A percentile compares a stretch with the other conserved stretches of the same genome.
Evolutionary conservation across 73 alveolate species (phyloP).

Genomic region (Effrenium voratum): DNA sequence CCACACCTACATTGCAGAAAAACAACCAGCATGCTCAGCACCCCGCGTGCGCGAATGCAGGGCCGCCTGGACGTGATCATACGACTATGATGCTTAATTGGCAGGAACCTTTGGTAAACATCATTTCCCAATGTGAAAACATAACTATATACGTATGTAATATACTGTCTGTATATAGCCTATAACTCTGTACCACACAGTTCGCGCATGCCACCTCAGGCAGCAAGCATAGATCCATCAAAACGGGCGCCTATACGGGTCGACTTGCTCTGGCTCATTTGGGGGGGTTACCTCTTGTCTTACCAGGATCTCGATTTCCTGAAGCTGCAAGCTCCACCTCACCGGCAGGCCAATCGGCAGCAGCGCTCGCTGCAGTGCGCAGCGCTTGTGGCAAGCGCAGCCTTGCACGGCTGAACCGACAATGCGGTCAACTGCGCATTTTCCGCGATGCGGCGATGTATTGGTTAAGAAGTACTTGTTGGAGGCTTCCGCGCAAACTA

Average conservation of each 20-base stretch:
- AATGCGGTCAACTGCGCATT: too few species aligned
- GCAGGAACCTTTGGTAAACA: too few species aligned
- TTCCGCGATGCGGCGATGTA: too few species aligned
- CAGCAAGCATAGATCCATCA: neutral
- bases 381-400: conserved; percentile 55
- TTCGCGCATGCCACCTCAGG: neutral
- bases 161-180: neutral
- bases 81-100: too few species aligned
- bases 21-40: too few species aligned
- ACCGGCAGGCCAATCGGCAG: conserved; percentile 9
- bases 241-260: neutral
- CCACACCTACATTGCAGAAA: too few species aligned
- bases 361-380: conserved; percentile 40
- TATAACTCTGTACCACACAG: neutral
- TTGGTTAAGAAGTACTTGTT: too few species aligned
- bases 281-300: neutral
- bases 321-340: neutral
- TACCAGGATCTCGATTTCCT: neutral
- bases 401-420: too few species aligned
- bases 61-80: too few species aligned
- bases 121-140: too few species aligned
- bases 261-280: neutral
- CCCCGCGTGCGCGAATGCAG: too few species aligned
- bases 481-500: neutral
- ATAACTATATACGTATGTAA: too few species aligned